Evolutionary conservation across 2,329 filamentous ascomycete genomes (phyloP).

Genomic region (Thielaviopsis punctulata): DNA sequence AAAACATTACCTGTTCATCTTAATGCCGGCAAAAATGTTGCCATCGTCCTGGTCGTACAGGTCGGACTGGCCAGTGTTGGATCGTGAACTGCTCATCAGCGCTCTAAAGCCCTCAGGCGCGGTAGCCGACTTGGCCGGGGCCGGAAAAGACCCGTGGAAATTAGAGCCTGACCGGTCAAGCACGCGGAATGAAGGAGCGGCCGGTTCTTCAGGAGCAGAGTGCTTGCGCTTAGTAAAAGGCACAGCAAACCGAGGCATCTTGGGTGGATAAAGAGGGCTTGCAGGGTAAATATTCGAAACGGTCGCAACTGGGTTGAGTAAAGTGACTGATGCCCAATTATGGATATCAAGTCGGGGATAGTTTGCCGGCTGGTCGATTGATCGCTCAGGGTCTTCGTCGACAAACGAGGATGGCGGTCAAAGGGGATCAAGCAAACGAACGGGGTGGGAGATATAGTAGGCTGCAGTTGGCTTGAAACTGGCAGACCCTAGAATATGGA

Average conservation of each 20-base stretch:
- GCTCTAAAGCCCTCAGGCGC: slow-evolving; percentile 31
- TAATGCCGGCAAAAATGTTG: slow-evolving; percentile 41
- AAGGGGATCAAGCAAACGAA: background rate
- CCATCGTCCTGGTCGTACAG: slow-evolving; percentile 27
- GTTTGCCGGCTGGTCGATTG: background rate
- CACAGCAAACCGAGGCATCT: slow-evolving; percentile 47
- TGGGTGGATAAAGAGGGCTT: slow-evolving; percentile 16
- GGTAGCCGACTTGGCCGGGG: slow-evolving; percentile 14
- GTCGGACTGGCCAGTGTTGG: slow-evolving; percentile 22
- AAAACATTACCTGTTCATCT: slow-evolving; percentile 35
- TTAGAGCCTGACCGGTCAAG: slow-evolving; percentile 31
- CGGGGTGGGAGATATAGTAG: too few relatives aligned
- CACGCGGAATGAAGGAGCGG: slow-evolving; percentile 39
- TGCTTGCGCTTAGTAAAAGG: slow-evolving; percentile 43
- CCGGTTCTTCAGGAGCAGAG: slow-evolving; percentile 34
- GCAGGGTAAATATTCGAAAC: slow-evolving; percentile 15
- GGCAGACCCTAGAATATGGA: background rate
- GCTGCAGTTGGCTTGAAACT: too few relatives aligned
- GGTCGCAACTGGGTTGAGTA: too few relatives aligned
- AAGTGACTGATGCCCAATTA: too few relatives aligned
- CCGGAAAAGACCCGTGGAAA: background rate
- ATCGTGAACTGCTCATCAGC: slow-evolving; percentile 27
- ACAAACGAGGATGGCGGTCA: slow-evolving; percentile 3
- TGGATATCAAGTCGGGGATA: background rate
- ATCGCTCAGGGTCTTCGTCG: slow-evolving; percentile 2